Conservation (phyloP, 2,329 filamentous ascomycete species). For the Phialophora chinensis region DNA sequence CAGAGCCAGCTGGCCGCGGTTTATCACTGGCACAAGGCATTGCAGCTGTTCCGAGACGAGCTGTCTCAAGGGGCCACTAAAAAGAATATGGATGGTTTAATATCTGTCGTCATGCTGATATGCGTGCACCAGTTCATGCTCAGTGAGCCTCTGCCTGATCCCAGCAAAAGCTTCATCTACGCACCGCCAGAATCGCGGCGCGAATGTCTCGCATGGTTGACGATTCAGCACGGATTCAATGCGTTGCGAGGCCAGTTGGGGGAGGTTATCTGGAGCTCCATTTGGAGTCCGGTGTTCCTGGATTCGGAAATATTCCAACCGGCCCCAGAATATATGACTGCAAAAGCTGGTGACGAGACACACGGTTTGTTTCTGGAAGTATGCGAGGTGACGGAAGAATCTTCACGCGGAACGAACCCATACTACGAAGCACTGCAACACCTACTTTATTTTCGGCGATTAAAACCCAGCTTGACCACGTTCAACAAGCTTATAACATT, state of each 20-base stretch:
- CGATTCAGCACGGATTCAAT: conserved; percentile 20
- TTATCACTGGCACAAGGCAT: conserved; percentile 49
- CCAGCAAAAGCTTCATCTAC: conserved; percentile 25
- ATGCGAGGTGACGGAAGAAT: conserved; percentile 13
- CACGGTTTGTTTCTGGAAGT: conserved; percentile 25
- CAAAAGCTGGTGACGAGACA: conserved; percentile 12
- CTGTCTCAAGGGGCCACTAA: conserved; percentile 39
- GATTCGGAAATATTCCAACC: conserved; percentile 18
- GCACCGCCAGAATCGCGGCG: conserved; percentile 11
- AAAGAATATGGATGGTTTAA: conserved; percentile 48
- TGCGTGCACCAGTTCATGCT: conserved; percentile 45
- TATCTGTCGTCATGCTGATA: conserved; percentile 48
- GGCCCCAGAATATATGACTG: neutral
- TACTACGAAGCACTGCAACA: conserved; percentile 24
- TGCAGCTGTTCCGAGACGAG: conserved; percentile 46
- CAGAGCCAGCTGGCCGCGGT: conserved; percentile 38
- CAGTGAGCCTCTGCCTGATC: conserved; percentile 7
- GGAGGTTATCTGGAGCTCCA: conserved; percentile 17
- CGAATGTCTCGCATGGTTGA: conserved; percentile 22
- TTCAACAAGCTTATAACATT: conserved; percentile 33
- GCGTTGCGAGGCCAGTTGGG: conserved; percentile 16
- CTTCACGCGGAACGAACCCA: conserved; percentile 20
- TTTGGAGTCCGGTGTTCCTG: conserved; percentile 27
- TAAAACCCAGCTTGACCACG: conserved; percentile 21
- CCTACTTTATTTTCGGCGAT: conserved; percentile 22